Evolutionary conservation across 2,329 filamentous ascomycete species (phyloP).

Genomic region (Fusarium haematococcum): DNA sequence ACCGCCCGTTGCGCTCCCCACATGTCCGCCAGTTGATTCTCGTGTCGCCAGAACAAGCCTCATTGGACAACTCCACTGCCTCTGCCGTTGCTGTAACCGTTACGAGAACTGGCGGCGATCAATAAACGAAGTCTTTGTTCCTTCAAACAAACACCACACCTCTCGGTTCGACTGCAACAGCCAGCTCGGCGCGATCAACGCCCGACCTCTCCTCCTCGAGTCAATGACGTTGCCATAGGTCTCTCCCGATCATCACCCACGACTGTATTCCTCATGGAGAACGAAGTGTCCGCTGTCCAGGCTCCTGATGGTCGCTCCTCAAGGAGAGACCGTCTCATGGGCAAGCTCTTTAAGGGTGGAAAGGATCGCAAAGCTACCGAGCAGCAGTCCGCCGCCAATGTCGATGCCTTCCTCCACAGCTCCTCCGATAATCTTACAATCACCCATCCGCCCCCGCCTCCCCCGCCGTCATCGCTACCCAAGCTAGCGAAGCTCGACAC

Average conservation of each 20-base stretch:
- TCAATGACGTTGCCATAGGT: constrained; percentile 47
- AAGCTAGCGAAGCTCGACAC: constrained; percentile 69
- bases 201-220: constrained; percentile 30
- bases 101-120: constrained; percentile 29
- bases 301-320: constrained; percentile 56
- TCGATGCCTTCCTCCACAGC: constrained; percentile 71
- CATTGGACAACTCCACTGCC: constrained; percentile 46
- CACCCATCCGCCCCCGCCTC: constrained; percentile 61
- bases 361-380: constrained; percentile 55
- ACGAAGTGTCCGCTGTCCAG: constrained; percentile 54
- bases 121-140: constrained; percentile 24
- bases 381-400: constrained; percentile 56
- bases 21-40: constrained; percentile 45
- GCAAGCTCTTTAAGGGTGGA: constrained; percentile 66
- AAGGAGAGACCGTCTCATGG: constrained; percentile 69
- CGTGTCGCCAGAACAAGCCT: constrained; percentile 44
- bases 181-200: constrained; percentile 34
- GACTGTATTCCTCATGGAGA: constrained; percentile 55
- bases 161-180: constrained; percentile 11
- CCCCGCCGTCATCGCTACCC: constrained; percentile 56
- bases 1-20: constrained; percentile 43
- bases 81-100: constrained; percentile 38
- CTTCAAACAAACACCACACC: constrained; percentile 20
- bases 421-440: constrained; percentile 67
- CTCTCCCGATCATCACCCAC: constrained; percentile 24